These are phyloP conservation scores for Tulasnella sp. DNA, from an alignment of 768 basidiomycete genomes.

Conservation along the genomic window DNA sequence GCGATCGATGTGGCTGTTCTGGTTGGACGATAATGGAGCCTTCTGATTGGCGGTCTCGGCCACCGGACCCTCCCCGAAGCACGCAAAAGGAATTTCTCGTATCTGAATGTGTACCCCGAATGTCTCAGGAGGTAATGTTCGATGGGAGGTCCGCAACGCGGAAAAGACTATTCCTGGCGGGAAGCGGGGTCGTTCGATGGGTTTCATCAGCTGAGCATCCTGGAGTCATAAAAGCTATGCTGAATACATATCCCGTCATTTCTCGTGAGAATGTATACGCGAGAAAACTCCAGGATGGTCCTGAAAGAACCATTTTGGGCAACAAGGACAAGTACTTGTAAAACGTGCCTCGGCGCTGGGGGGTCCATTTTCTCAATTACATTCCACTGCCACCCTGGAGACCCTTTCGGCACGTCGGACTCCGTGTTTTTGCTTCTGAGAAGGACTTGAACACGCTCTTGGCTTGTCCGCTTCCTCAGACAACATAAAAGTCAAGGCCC, in stretches of 20 bases:
- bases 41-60: neutral
- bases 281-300: neutral
- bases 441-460: neutral
- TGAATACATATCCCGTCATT: neutral
- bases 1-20: neutral
- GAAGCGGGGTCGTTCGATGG: neutral
- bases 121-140: neutral
- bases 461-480: neutral
- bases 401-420: neutral
- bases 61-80: neutral
- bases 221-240: neutral
- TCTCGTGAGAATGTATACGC: neutral
- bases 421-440: neutral
- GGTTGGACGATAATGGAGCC: neutral
- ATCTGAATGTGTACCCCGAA: neutral
- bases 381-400: neutral
- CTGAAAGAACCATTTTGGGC: too few relatives aligned
- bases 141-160: neutral
- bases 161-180: neutral
- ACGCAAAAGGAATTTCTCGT: neutral
- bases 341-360: neutral
- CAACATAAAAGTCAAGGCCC: neutral
- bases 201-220: neutral
- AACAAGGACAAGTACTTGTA: neutral
- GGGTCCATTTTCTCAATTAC: neutral